Evolutionary conservation across 345 rosid species (phyloP), one percentile per base, ranked within the genome.

Genomic region (Salix exigua): DNA sequence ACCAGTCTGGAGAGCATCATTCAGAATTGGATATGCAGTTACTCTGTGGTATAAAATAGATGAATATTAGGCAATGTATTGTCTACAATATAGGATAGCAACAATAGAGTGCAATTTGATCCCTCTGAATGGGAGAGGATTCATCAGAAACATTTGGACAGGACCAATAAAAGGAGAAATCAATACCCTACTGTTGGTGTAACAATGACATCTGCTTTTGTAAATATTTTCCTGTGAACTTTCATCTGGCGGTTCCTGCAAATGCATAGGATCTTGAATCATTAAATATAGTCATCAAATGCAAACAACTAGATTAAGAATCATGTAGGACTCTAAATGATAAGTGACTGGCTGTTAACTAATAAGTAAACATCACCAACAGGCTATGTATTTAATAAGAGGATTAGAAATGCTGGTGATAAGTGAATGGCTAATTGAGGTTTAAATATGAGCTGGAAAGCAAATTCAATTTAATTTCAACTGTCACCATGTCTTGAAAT

Each of bases 181-280:
- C 46, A 38, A 63, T 88, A 91, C 93, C 96, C 96, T 26, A 88
- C 87, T 76, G 93, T 91, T 40, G 96, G 93, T 37, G 86, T 73
- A 19, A 88, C 96, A 33, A 91, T 91, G 46, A 88, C 86, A 84
- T 91, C 93, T 25, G 91, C 93, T 75, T 72, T 81, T 5, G 79
- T 67, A 62, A 91, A 86, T 79, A 91, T 81, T 1, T 73, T 82
- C 72, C 35, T 78, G 75, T 89, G 90, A 77, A 88, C 72, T 70
- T 85, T 83, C 87, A 87, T 70, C 73, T 88, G 87, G 2, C 91
- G 92, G 71, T 83, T 91, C 91, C 96, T 91, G 83, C 72, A 74
- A n/a, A 79, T 30, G 18, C 13, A 58, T 61, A 65, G n/a, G 65
- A 44, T 28, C 30, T 6, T 16, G 28, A 16, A 12, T 21, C 13